Base-by-base conservation (phyloP, 768 basidiomycete genomes). In the Xanthoconium purpureum region DNA sequence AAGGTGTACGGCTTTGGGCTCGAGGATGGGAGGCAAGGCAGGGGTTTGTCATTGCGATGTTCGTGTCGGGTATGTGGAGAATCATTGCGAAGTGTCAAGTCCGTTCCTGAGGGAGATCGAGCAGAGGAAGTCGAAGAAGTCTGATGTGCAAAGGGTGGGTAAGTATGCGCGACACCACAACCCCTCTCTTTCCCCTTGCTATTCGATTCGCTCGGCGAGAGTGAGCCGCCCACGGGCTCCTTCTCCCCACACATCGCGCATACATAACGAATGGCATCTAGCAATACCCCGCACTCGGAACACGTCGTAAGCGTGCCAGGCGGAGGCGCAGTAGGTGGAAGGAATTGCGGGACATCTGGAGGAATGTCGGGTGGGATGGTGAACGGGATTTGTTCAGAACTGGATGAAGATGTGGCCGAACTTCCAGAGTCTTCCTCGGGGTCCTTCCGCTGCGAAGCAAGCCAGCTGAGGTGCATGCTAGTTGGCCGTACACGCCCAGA, bases 241-340 rank as follows among this genome's bases (percentile, higher is more conserved):
- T 86, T 91, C 71, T 91, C 89, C 10, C 92, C 93, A 63, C 94
- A 96, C 24, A 85, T 88, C 5, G 87, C 80, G 66, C 95, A 98
- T 14, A 95, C 87, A 69, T 98, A 97, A 45, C 91, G 85, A 68
- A 96, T 84, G n/a, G 83, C 80, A 50, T 92, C 88, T 18, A 98
- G 75, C 7, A 84, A 65, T 0, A 78, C 70, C 14, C 88, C 88
- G 63, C 95, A 98, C 45, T 83, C 82, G 1, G 92, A 94, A 71
- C 95, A 98, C 47, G 84, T 82, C 1, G 93, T 92, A 17, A 90
- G 80, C 45, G 79, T 77, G 28, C 82, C 80, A 6, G 80, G 76
- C 10, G 87, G 82, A 20, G 87, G 80, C 1, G 74, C 75, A 20
- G 73, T 65, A 4, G 78, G 74, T 2, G 76, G 75, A 28, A 82